A percentile compares a stretch with the other conserved stretches of the same genome.
Conservation (phyloP, 805 yeast species). For the Hanseniaspora hatyaiensis region DNA sequence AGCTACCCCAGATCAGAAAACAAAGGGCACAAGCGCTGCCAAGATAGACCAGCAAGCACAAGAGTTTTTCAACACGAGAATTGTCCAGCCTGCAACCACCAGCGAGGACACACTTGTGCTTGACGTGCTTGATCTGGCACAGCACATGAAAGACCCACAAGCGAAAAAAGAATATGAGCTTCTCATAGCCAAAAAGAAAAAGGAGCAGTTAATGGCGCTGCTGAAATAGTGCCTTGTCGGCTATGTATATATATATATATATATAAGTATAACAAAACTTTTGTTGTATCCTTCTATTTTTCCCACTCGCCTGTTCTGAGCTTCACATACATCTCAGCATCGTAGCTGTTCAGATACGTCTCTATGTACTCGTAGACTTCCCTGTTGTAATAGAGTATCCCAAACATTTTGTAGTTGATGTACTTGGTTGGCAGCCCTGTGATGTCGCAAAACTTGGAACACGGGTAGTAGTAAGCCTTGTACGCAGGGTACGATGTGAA, state of each 20-base stretch:
- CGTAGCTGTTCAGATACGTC: constrained; percentile 13
- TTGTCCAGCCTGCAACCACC: too few relatives aligned
- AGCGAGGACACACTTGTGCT: too few relatives aligned
- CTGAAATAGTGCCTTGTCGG: too few relatives aligned
- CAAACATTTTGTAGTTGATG: constrained; percentile 8
- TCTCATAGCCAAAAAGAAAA: neutral
- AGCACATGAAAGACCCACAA: too few relatives aligned
- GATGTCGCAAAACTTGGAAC: constrained; percentile 79
- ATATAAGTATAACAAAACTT: too few relatives aligned
- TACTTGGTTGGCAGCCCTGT: constrained; percentile 67
- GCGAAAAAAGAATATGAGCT: neutral
- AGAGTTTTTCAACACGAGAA: too few relatives aligned
- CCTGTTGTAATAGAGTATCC: constrained; percentile 8
- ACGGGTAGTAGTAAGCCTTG: constrained; percentile 36
- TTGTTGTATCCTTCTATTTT: neutral
- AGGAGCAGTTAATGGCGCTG: neutral
- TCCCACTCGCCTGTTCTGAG: constrained; percentile 11
- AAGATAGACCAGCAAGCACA: too few relatives aligned
- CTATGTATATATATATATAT: too few relatives aligned
- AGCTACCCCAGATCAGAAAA: too few relatives aligned
- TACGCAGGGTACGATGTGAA: constrained; percentile 29
- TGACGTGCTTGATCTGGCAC: too few relatives aligned
- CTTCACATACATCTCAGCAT: constrained; percentile 11
- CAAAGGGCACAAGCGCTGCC: too few relatives aligned
- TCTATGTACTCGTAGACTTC: constrained; percentile 12